phyloP scores from a whole-genome alignment of 2,329 filamentous ascomycete genomes.

The Dactylellina leptospora region DNA sequence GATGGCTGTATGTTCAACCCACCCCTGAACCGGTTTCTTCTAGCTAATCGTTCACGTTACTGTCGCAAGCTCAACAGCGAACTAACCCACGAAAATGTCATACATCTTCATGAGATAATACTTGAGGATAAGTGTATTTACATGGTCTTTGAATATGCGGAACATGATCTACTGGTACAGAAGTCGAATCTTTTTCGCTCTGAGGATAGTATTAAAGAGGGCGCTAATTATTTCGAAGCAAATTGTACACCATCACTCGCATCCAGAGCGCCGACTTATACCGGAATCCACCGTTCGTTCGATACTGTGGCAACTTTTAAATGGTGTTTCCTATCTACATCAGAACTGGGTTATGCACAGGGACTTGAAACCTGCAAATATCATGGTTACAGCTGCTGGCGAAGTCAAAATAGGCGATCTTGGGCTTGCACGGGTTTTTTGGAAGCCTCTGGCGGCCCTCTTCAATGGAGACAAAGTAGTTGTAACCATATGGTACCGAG shows the following conservation, averaged over 20 bases:
- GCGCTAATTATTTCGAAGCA: slow-evolving; percentile 63
- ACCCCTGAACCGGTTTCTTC: too few relatives aligned
- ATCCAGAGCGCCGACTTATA: slow-evolving; percentile 84
- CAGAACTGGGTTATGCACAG: slow-evolving; percentile 97
- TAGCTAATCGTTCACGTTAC: neutral
- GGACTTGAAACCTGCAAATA: slow-evolving; percentile 96
- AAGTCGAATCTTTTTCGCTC: neutral
- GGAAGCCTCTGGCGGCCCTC: slow-evolving; percentile 89
- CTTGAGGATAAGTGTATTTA: slow-evolving; percentile 99
- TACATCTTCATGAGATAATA: slow-evolving; percentile 92
- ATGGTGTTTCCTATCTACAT: slow-evolving; percentile 93
- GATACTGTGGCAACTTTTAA: slow-evolving; percentile 94
- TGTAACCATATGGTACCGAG: slow-evolving; percentile 98
- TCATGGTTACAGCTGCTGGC: slow-evolving; percentile 92
- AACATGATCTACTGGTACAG: slow-evolving; percentile 80
- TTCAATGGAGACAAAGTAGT: slow-evolving; percentile 97
- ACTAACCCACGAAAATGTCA: slow-evolving; percentile 85
- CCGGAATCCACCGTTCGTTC: slow-evolving; percentile 88
- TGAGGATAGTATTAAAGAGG: neutral
- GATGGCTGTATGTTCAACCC: slow-evolving; percentile 73
- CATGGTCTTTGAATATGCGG: slow-evolving; percentile 99
- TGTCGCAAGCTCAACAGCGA: slow-evolving; percentile 76
- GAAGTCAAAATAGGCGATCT: slow-evolving; percentile 95
- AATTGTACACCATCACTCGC: slow-evolving; percentile 85
- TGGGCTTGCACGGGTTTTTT: slow-evolving; percentile 88